These are phyloP conservation scores for Pseudocercospora vitis DNA, from an alignment of 2,329 filamentous ascomycete genomes.

Conservation along the genomic window DNA sequence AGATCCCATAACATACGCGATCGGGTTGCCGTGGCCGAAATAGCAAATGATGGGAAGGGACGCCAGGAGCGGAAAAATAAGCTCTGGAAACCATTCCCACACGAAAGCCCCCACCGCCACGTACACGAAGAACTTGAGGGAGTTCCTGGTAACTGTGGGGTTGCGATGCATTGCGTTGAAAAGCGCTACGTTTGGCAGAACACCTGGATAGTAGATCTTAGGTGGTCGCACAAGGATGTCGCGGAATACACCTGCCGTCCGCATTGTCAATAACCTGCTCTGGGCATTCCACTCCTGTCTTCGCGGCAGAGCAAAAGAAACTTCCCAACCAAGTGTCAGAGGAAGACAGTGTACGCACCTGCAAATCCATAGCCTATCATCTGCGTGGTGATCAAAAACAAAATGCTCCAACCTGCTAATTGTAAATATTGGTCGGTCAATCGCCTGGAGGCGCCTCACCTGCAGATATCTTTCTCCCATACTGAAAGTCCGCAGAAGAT, in stretches of 20 bases:
- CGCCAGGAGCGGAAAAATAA: constrained; percentile 35
- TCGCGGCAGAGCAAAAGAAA: no score
- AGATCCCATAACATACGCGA: constrained; percentile 36
- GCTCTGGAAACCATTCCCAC: constrained; percentile 38
- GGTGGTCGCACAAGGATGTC: constrained; percentile 79
- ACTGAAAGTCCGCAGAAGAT: no score
- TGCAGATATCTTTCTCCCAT: constrained; percentile 16
- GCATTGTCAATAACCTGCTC: background rate
- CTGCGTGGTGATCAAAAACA: constrained; percentile 19
- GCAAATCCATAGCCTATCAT: constrained; percentile 76
- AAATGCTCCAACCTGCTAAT: constrained; percentile 14
- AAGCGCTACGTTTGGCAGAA: constrained; percentile 16
- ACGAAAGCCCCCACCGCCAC: constrained; percentile 29
- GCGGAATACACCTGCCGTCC: constrained; percentile 59
- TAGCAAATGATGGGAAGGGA: constrained; percentile 36
- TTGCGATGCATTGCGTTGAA: constrained; percentile 25
- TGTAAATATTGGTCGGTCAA: background rate
- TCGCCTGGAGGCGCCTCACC: background rate
- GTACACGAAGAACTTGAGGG: constrained; percentile 15
- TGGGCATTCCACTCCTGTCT: no score
- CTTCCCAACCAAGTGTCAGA: no score
- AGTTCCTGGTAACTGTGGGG: constrained; percentile 16
- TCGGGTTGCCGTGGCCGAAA: constrained; percentile 38
- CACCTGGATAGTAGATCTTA: constrained; percentile 79
- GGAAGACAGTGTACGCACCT: constrained; percentile 44